Conservation (phyloP, 306 rosid genomes). For the Prunus campanulata region DNA sequence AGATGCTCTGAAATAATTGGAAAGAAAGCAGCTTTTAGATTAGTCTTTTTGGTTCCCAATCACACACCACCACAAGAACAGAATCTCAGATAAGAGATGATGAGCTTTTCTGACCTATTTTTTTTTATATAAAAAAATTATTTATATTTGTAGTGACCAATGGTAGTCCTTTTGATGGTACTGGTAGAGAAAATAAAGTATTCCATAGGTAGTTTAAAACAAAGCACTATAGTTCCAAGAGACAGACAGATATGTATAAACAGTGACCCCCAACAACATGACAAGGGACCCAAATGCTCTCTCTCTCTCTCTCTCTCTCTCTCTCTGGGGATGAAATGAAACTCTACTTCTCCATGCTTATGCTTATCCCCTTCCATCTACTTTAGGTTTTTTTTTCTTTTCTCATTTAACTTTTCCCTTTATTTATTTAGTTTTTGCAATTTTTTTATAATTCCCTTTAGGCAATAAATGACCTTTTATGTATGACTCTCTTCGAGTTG, state of each 20-base stretch:
- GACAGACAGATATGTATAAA: constrained; percentile 43
- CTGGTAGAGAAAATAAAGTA: constrained; percentile 23
- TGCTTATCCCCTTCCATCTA: constrained; percentile 47
- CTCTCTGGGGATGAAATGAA: constrained; percentile 45
- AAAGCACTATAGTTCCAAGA: constrained; percentile 37
- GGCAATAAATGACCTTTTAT: constrained; percentile 45
- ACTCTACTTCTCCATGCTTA: constrained; percentile 55
- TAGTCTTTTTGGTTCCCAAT: constrained; percentile 52
- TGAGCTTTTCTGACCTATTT: constrained; percentile 66
- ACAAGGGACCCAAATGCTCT: constrained; percentile 55
- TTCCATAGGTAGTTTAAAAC: constrained; percentile 34
- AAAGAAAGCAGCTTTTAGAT: constrained; percentile 68
- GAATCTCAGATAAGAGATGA: constrained; percentile 84
- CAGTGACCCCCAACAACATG: constrained; percentile 68
- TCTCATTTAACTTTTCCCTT: neutral
- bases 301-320: constrained; percentile 6
- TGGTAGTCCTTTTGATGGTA: constrained; percentile 31
- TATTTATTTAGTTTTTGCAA: neutral
- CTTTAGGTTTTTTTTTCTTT: constrained; percentile 14
- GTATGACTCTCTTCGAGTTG: constrained; percentile 45
- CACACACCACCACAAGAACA: constrained; percentile 75
- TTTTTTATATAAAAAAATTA: constrained; percentile 8
- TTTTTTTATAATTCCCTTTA: constrained; percentile 20
- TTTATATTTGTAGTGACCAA: constrained; percentile 22
- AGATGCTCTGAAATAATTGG: constrained; percentile 72